phyloP scores from a whole-genome alignment of 441 rosid species.

The Aquilaria agallochum region DNA sequence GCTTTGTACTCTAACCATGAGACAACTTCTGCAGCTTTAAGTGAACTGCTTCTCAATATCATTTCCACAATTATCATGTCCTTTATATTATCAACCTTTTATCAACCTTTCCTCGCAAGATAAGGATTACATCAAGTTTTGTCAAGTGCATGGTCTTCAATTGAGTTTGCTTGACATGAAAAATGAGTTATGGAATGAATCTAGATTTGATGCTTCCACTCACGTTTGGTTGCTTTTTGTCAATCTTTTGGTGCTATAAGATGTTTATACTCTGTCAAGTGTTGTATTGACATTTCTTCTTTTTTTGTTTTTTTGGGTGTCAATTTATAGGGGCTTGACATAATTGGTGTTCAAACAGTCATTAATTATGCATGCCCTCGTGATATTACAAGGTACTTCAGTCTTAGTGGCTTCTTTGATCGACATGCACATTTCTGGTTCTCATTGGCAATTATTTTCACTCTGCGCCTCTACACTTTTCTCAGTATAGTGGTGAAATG shows the following conservation, averaged over 20 bases:
- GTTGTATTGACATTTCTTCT: too few species aligned
- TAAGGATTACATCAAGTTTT: too few species aligned
- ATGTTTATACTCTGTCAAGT: too few species aligned
- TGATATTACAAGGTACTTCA: constrained; percentile 77
- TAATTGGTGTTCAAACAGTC: constrained; percentile 96
- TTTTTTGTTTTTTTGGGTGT: background rate
- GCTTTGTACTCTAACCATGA: too few species aligned
- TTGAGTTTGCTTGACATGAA: too few species aligned
- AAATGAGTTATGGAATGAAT: too few species aligned
- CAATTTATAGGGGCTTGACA: constrained; percentile 80
- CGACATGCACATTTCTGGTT: constrained; percentile 5
- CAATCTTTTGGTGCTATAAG: too few species aligned
- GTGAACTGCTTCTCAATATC: background rate
- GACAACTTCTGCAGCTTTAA: background rate
- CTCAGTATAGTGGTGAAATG: constrained; percentile 6
- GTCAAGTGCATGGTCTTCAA: too few species aligned
- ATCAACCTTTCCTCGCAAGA: too few species aligned
- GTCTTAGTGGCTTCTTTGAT: constrained; percentile 3
- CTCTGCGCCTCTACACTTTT: background rate
- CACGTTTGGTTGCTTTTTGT: too few species aligned
- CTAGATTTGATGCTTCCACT: too few species aligned
- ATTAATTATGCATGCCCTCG: constrained; percentile 97
- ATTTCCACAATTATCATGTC: background rate
- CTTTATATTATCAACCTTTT: too few species aligned
- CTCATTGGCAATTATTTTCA: constrained; percentile 2